These are phyloP conservation scores for Daldinia eschscholtzii DNA, from an alignment of 2,329 filamentous ascomycete genomes.

Conservation along the genomic window DNA sequence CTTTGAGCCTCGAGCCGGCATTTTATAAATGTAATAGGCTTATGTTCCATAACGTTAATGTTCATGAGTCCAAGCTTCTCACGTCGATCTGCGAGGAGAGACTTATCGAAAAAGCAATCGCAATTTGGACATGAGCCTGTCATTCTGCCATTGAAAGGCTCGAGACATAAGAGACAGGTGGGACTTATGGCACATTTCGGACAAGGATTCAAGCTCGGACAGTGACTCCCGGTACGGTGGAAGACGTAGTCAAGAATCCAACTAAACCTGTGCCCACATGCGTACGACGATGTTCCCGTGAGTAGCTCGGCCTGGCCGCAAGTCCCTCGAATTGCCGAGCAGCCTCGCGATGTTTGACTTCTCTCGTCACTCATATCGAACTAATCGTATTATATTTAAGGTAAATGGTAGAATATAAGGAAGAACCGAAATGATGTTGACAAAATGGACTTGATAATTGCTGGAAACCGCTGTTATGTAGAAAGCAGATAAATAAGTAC, in stretches of 20 bases:
- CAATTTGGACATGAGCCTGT: slow-evolving; percentile 22
- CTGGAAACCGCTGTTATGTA: not conserved
- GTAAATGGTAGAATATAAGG: not conserved
- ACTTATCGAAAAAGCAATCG: slow-evolving; percentile 30
- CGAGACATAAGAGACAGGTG: slow-evolving; percentile 31
- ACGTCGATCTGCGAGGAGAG: slow-evolving; percentile 26
- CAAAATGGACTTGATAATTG: no score
- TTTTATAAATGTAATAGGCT: slow-evolving; percentile 15
- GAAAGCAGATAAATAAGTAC: not conserved
- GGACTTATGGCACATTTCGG: slow-evolving; percentile 20
- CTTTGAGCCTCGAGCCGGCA: slow-evolving; percentile 16
- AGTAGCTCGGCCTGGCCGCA: slow-evolving; percentile 30
- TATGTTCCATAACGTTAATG: slow-evolving; percentile 22
- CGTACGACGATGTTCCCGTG: slow-evolving; percentile 25
- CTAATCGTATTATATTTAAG: not conserved
- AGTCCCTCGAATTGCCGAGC: slow-evolving; percentile 17
- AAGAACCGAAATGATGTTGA: not conserved
- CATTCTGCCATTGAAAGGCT: slow-evolving; percentile 16
- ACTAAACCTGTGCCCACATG: slow-evolving; percentile 33
- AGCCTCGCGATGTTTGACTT: not conserved
- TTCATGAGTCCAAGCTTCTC: slow-evolving; percentile 14
- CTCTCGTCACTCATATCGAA: slow-evolving; percentile 10
- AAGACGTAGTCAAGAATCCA: slow-evolving; percentile 35
- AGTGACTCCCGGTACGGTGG: slow-evolving; percentile 14
- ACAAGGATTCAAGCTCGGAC: slow-evolving; percentile 20